Evolutionary conservation across 345 rosid genomes (phyloP).

Genomic region (Triadica sebifera): DNA sequence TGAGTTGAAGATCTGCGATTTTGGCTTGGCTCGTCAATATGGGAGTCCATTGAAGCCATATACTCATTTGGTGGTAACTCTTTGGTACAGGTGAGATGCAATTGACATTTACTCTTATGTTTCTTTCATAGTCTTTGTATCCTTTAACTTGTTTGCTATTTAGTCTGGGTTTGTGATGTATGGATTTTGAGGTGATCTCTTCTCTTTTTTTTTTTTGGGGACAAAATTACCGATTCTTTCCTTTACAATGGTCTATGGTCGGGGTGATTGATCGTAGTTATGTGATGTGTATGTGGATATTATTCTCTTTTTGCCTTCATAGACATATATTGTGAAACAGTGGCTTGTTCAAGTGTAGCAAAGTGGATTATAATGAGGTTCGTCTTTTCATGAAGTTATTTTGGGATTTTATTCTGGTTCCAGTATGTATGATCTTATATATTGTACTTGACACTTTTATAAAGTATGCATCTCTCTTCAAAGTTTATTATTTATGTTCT

Average conservation of each 20-base stretch:
- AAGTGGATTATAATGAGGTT: not conserved
- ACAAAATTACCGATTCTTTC: not conserved
- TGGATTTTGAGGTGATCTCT: not conserved
- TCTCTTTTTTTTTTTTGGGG: not conserved
- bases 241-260: not conserved
- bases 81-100: slow-evolving; percentile 92
- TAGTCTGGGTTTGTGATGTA: not conserved
- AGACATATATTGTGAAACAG: not conserved
- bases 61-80: slow-evolving; percentile 98
- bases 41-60: slow-evolving; percentile 96
- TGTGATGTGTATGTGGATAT: not conserved
- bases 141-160: not conserved
- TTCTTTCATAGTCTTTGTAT: not conserved
- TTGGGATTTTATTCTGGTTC: not conserved
- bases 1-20: slow-evolving; percentile 97
- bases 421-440: not conserved
- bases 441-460: not conserved
- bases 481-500: slow-evolving; percentile 2
- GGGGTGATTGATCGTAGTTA: not conserved
- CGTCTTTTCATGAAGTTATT: not conserved
- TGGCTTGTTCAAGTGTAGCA: not conserved
- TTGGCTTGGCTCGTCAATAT: slow-evolving; percentile 98
- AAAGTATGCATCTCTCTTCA: not conserved
- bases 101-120: not conserved
- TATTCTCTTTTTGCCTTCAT: not conserved